These are phyloP conservation scores for Pilasporangium apinafurcum DNA, from an alignment of 352 stramenopile species.

Conservation along the genomic window DNA sequence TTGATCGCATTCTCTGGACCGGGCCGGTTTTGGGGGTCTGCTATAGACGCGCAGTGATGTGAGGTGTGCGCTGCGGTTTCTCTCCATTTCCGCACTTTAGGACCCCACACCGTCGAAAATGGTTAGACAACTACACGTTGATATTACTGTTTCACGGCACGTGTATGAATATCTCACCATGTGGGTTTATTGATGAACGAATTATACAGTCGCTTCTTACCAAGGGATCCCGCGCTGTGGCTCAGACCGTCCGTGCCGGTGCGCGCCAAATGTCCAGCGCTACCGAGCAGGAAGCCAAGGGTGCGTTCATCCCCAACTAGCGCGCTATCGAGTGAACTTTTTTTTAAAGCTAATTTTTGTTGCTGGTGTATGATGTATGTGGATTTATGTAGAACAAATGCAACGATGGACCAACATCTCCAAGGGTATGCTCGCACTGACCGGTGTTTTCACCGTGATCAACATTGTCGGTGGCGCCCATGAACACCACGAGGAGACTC, in stretches of 20 bases:
- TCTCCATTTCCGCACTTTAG: too few relatives aligned
- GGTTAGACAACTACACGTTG: conserved; percentile 2
- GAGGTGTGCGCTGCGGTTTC: conserved; percentile 3
- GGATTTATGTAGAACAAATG: conserved; percentile 62
- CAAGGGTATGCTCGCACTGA: conserved; percentile 73
- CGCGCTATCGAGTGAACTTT: too few relatives aligned
- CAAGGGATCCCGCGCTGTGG: conserved; percentile 44
- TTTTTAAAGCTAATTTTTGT: too few relatives aligned
- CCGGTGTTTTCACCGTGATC: conserved; percentile 43
- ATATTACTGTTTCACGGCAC: neutral
- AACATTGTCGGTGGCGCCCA: conserved; percentile 41
- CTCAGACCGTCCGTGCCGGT: conserved; percentile 45
- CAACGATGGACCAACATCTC: conserved; percentile 80
- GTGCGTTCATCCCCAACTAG: conserved; percentile 18
- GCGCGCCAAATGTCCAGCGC: conserved; percentile 75
- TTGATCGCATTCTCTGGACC: too few relatives aligned
- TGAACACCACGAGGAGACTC: conserved; percentile 56
- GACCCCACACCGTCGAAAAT: conserved; percentile 12
- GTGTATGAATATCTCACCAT: neutral
- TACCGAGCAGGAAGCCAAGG: conserved; percentile 78
- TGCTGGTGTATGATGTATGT: neutral
- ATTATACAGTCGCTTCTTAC: conserved; percentile 49
- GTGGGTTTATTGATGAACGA: neutral
- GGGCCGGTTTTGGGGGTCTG: too few relatives aligned
- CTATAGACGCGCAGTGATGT: too few relatives aligned